Evolutionary conservation across 345 rosid species (phyloP), one percentile per base, ranked within the genome.

Genomic region (Cardiospermum halicacabum): DNA sequence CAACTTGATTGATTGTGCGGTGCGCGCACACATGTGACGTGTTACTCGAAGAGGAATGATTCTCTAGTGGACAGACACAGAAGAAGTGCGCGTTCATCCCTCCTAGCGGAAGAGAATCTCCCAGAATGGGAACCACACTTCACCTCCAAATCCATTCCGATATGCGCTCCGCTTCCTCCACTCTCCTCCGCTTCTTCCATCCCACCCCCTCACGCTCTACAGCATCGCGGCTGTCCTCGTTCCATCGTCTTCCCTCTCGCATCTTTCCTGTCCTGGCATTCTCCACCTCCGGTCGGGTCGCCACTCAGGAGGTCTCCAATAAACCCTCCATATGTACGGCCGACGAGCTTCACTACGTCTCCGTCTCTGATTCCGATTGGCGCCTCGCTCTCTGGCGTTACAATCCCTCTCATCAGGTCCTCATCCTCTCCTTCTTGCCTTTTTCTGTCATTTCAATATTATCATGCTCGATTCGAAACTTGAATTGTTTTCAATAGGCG

Each of bases 321-420:
- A 93, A 88, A 72, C 99, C 96, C 10, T 31, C 89, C 11, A 61
- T 77, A 15, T 93, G 89, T 62, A 86, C 96, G 57, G 96, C 98
- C 51, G 98, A 93, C 58, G 98, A 93, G 73, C 92, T 93, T 45
- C 97, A 91, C 78, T 87, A 84, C 58, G 95, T 84, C 47, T 51
- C 89, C 37, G 84, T 89, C 45, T 69, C 83, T 7, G 77, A 88
- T 57, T 84, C 92, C 42, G 89, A 82, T 19, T 91, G 99, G 96
- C 85, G 85, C 40, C 80, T 82, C 49, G 92, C 97, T 53, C 95
- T 94, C 74, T 91, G 99, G 96, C 90, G 95, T 59, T 91, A 94
- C 75, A 78, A 64, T 60, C 89, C 86, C 22, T 65, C 78, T 11
- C 77, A 81, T 27, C 72, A 75, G 76, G 89, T 80, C 67, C 11